A percentile compares a stretch with the other conserved stretches of the same genome.
Conservation (phyloP, 2,329 filamentous ascomycete genomes). For the Sarocladium kiliense region DNA sequence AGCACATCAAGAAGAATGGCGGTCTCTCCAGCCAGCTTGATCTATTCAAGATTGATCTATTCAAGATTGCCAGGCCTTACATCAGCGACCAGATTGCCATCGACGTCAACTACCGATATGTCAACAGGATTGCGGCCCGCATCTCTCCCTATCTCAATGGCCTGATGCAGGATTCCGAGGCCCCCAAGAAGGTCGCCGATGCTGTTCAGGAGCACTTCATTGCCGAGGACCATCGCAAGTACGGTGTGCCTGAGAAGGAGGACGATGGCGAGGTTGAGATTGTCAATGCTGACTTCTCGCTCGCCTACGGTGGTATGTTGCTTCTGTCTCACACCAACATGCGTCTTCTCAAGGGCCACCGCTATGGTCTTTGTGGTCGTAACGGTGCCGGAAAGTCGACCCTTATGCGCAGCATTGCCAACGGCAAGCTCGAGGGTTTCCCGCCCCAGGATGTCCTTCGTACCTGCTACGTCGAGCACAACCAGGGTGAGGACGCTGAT, state of each 20-base stretch:
- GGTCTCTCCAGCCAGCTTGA: conserved; percentile 54
- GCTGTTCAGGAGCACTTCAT: conserved; percentile 74
- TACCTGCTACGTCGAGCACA: conserved; percentile 98
- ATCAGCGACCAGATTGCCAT: conserved; percentile 81
- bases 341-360: conserved; percentile 88
- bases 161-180: conserved; percentile 58
- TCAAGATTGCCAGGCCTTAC: conserved; percentile 65
- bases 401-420: conserved; percentile 92
- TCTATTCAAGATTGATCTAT: conserved; percentile 61
- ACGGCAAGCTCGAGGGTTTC: conserved; percentile 95
- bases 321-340: conserved; percentile 94
- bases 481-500: conserved; percentile 96
- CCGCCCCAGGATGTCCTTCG: conserved; percentile 86
- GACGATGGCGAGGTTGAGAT: conserved; percentile 93
- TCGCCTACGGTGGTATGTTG: conserved; percentile 97
- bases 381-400: conserved; percentile 99
- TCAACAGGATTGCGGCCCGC: conserved; percentile 64
- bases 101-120: conserved; percentile 76
- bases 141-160: conserved; percentile 72
- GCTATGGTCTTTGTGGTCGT: conserved; percentile 93
- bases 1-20: conserved; percentile 66
- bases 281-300: conserved; percentile 95
- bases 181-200: conserved; percentile 59
- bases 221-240: conserved; percentile 82
- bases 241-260: conserved; percentile 76